Base-by-base conservation (phyloP, 2,329 filamentous ascomycete species). In the Xylaria sp. region DNA sequence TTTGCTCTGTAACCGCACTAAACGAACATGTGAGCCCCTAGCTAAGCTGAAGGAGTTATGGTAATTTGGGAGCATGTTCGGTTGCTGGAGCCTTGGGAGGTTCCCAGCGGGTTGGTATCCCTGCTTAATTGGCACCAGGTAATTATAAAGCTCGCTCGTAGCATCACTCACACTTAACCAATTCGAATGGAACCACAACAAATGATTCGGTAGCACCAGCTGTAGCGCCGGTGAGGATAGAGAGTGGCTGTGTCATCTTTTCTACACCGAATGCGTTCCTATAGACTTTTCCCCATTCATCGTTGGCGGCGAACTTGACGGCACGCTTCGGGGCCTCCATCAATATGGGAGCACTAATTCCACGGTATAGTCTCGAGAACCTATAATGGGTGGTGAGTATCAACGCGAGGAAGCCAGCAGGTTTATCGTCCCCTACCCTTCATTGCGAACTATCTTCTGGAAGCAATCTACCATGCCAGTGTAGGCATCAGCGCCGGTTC, bases 391-490 rank as follows among this genome's bases (percentile, higher is more conserved):
- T 57, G 34, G 37, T 76, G 57, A 76, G 67, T 63, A 39, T 60
- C 12, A 20, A 13, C 48, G 51, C 41, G 8, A 46, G 62, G 48
- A 48, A 51, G 23, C 2, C 12, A 31, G 28, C 23, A 34, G 28
- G 65, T 28, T 56, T 31, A 50, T 52, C 23, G 23, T 56, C 54
- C 75, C 86, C 73, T 89, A 97, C 94, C 96, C 96, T 86, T 99
- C 96, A 81, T 97, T 91, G 83, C 89, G 92, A 81, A 99, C 89
- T 78, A 99, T 99, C 89, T 99, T 99, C 79, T 89, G 88, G 87
- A 99, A 97, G 87, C 95, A 98, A 83, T 99, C 96, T 69, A 98
- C 80, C 94, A 98, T 99, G 87, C 96, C 94, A 85, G 89, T 97
- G 88, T 99, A 98, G 76, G 88, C 86, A 77, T 98, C 96, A 74